Conservation (phyloP, 2,329 filamentous ascomycete genomes). For the Rugonectria rugulosa region DNA sequence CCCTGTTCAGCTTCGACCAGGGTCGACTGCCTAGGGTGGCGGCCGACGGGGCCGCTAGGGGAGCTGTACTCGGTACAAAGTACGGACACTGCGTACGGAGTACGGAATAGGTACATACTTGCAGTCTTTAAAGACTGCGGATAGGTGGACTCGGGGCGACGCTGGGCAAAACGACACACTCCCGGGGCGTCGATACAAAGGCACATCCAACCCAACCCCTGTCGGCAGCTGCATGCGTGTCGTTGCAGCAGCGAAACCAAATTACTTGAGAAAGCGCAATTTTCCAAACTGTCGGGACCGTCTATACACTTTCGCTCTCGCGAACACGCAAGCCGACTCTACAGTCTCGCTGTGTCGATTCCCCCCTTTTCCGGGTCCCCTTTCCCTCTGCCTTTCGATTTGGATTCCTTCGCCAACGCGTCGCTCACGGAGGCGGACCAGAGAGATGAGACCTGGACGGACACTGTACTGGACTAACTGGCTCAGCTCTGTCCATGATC, state of each 20-base stretch:
- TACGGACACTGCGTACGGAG: too few species aligned
- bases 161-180: slow-evolving; percentile 35
- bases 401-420: slow-evolving; percentile 16
- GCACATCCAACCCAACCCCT: slow-evolving; percentile 25
- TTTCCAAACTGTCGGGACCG: slow-evolving; percentile 48
- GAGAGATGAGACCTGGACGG: not conserved
- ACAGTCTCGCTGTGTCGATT: slow-evolving; percentile 25
- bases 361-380: slow-evolving; percentile 22
- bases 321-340: slow-evolving; percentile 35
- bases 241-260: slow-evolving; percentile 33
- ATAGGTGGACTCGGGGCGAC: too few species aligned
- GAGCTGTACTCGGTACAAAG: too few species aligned
- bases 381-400: slow-evolving; percentile 8
- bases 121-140: too few species aligned
- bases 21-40: too few species aligned
- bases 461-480: too few species aligned
- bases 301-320: slow-evolving; percentile 24
- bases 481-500: too few species aligned
- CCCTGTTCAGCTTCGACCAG: slow-evolving; percentile 28
- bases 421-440: slow-evolving; percentile 1
- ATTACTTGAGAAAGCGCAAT: slow-evolving; percentile 42
- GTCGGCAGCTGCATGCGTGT: slow-evolving; percentile 33
- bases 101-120: too few species aligned
- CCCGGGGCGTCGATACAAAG: not conserved
- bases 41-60: slow-evolving; percentile 31